These are phyloP conservation scores for Mayamaea pseudoterrestris DNA, from an alignment of 108 stramenopile species.

Conservation along the genomic window DNA sequence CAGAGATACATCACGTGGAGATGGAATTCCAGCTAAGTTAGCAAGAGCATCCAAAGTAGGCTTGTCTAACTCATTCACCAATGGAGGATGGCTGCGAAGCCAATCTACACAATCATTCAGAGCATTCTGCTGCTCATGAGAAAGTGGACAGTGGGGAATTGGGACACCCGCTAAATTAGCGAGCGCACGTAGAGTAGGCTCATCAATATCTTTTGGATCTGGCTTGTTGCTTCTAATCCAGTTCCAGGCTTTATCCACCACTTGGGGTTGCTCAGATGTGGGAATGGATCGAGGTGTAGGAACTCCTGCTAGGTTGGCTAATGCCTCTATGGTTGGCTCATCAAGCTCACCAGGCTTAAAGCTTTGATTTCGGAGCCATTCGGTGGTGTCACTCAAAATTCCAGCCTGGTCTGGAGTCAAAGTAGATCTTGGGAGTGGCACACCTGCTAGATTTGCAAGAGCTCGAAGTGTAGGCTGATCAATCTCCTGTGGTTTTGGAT, in stretches of 20 bases:
- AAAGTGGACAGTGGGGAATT: not conserved
- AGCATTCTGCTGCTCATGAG: not conserved
- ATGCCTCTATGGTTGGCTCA: conserved; percentile 3
- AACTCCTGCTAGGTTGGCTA: conserved; percentile 9
- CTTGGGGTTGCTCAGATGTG: not conserved
- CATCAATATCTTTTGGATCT: conserved; percentile 3
- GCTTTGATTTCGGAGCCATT: conserved; percentile 19
- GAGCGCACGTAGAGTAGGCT: conserved; percentile 1
- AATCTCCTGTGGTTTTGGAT: not conserved
- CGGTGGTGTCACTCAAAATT: conserved; percentile 13
- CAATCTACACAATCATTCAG: conserved; percentile 12
- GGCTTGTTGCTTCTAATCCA: conserved; percentile 1
- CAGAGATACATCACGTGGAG: not conserved
- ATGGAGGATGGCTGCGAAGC: conserved; percentile 11
- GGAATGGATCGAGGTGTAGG: not conserved
- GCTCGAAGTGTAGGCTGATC: conserved; percentile 4
- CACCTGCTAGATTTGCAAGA: conserved; percentile 2
- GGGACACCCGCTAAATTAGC: conserved; percentile 1
- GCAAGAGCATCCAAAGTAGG: conserved; percentile 3
- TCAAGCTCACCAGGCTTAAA: conserved; percentile 1
- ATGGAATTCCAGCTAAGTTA: conserved; percentile 1
- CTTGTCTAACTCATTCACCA: not conserved
- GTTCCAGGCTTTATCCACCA: not conserved
- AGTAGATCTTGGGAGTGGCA: conserved; percentile 3
- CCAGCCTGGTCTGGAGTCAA: conserved; percentile 1